Conservation (phyloP, 2,329 filamentous ascomycete species). For the Fusarium sp. region DNA sequence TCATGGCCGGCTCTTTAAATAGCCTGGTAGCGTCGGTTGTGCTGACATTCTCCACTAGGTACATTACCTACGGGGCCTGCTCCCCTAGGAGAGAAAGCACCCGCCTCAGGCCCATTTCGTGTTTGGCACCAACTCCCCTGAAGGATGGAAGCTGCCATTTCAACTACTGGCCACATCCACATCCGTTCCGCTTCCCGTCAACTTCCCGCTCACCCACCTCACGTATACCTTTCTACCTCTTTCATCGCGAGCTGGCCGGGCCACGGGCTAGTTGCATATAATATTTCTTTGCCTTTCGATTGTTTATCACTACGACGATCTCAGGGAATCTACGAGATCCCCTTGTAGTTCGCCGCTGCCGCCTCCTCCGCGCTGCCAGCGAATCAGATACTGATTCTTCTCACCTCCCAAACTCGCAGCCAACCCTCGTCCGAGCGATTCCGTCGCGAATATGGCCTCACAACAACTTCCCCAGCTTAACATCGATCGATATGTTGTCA, state of each 20-base stretch:
- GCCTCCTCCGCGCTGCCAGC: conserved; percentile 23
- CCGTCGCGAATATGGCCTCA: conserved; percentile 50
- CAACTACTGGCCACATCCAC: conserved; percentile 36
- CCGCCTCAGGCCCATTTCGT: conserved; percentile 34
- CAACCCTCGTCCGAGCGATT: conserved; percentile 37
- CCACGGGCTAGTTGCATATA: conserved; percentile 49
- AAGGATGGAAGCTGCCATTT: conserved; percentile 23
- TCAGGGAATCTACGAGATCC: conserved; percentile 15
- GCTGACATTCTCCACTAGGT: conserved; percentile 34
- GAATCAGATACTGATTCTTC: conserved; percentile 33
- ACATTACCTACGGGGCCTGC: conserved; percentile 3
- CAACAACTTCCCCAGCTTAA: conserved; percentile 66
- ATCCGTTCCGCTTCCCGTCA: conserved; percentile 33
- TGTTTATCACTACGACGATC: conserved; percentile 31
- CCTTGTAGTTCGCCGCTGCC: conserved; percentile 25
- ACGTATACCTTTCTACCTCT: conserved; percentile 36
- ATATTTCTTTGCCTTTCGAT: conserved; percentile 29
- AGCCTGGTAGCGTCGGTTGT: conserved; percentile 28
- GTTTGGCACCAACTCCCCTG: conserved; percentile 36
- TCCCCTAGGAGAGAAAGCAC: conserved; percentile 15
- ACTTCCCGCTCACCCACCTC: conserved; percentile 36
- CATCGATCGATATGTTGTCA: conserved; percentile 96
- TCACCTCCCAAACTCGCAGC: conserved; percentile 31
- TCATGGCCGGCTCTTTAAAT: conserved; percentile 15
- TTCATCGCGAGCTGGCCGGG: conserved; percentile 49